Evolutionary conservation across 2,329 filamentous ascomycete species (phyloP), one percentile per base, ranked within the genome.

Genomic region (Colletotrichum filicis): DNA sequence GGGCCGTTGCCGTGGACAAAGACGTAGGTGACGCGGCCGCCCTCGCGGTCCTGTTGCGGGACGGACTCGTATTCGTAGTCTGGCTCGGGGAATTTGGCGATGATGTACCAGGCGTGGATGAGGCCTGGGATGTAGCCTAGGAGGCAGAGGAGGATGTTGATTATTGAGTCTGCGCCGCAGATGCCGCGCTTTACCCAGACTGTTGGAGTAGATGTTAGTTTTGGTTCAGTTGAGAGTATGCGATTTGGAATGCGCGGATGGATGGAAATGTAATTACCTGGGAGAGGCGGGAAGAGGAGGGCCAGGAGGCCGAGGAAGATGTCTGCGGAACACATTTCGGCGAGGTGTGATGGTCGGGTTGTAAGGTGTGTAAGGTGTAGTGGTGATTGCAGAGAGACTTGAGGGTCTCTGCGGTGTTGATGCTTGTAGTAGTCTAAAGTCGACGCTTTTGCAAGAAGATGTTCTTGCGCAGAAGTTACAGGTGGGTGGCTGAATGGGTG

Each of bases 151-250:
- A 95, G 92, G 82, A 98, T 92, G 87, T 99, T 99, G 87, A 99
- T 97, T 79, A 98, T 80, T 9, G 94, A 96, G 85, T 98, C 97
- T 70, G 92, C 95, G 75, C 92, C 94, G 88, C 97, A 99, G 85
- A 99, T 88, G 76, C 97, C 97, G 79, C 93, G 88, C 86, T 98
- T 99, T 74, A 99, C 94, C 97, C 97, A 99, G 79, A 99, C 97
- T 95, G 79, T 12, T 35, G 11, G 35, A 2, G 35, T 5, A 42
- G 5, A 42, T 42, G 35, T 42, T 49, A 4, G 12, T 53, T 42
- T 30, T 9, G 16, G n/a, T 24, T 24, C 4, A 8, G n/a, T 28
- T 28, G 24, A 28, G 8, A 12, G 35, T 19, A 9, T 49, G 42
- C 19, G 58, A 2, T 35, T 24, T 11, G 28, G 26, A 37, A 49